Conservation (phyloP, 2,329 filamentous ascomycete genomes). For the Ophiostoma quercus region DNA sequence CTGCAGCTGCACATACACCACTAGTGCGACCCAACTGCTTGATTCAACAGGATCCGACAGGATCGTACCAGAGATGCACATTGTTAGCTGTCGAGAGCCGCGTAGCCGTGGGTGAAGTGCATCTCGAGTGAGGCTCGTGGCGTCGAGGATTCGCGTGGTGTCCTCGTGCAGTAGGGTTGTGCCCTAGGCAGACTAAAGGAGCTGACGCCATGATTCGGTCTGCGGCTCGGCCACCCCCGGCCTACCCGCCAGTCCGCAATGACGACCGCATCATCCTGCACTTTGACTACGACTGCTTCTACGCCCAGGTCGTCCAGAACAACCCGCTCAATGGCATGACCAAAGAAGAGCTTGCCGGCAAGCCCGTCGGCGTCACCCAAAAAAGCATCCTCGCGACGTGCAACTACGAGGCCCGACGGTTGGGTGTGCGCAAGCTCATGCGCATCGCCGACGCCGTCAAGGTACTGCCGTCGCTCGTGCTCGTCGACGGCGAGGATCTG, state of each 20-base stretch:
- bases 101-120: background rate
- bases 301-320: constrained; percentile 83
- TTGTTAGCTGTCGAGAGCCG: background rate
- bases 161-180: background rate
- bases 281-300: constrained; percentile 91
- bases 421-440: constrained; percentile 76
- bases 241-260: constrained; percentile 36
- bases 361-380: constrained; percentile 80
- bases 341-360: constrained; percentile 49
- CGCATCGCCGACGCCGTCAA: constrained; percentile 74
- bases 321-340: constrained; percentile 45
- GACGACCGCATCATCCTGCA: constrained; percentile 70
- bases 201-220: background rate
- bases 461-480: constrained; percentile 75
- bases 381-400: constrained; percentile 90
- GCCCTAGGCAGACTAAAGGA: background rate
- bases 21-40: background rate
- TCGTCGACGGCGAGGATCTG: constrained; percentile 82
- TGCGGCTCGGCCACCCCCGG: background rate
- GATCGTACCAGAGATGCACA: background rate
- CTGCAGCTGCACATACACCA: background rate
- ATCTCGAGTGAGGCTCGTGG: background rate
- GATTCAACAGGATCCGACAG: background rate
- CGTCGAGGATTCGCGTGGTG: background rate
- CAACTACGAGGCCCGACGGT: constrained; percentile 82